Evolutionary conservation across 116 monocot species (phyloP).

Genomic region (Zostera marina): DNA sequence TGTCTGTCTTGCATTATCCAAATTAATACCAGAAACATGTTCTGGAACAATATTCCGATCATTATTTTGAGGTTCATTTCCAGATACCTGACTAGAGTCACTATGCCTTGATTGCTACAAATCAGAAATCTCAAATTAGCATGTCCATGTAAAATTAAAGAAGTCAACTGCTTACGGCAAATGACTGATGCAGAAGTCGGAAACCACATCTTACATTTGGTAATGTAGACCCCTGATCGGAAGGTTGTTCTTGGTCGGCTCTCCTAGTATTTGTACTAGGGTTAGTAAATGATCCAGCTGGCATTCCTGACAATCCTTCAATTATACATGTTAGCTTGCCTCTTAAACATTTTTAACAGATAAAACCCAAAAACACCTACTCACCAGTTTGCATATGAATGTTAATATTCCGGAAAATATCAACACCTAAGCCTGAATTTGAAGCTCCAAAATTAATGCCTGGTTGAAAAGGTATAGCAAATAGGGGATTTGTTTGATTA

Average conservation of each 20-base stretch:
- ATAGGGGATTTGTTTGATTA: conserved; percentile 35
- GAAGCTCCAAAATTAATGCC: conserved; percentile 24
- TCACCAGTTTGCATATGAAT: conserved; percentile 26
- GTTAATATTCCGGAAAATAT: conserved; percentile 39
- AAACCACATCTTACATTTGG: neutral
- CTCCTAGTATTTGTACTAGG: conserved; percentile 16
- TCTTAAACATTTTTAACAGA: neutral
- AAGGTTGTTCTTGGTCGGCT: conserved; percentile 9
- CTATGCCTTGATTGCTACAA: neutral
- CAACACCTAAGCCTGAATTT: conserved; percentile 17
- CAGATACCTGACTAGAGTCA: neutral
- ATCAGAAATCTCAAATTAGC: neutral
- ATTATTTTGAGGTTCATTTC: conserved; percentile 2
- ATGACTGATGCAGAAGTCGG: neutral
- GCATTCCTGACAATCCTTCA: conserved; percentile 17
- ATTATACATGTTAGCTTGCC: conserved; percentile 5
- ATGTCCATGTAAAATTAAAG: neutral
- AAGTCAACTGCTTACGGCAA: too few species aligned
- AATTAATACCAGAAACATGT: neutral
- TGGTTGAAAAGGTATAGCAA: conserved; percentile 23
- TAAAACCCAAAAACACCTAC: neutral
- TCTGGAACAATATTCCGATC: neutral
- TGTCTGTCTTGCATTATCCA: neutral
- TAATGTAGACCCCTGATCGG: conserved; percentile 3
- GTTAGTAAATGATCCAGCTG: conserved; percentile 25